These are phyloP conservation scores for Fomitopsis pinicola DNA, from an alignment of 1,284 basidiomycete species.

Conservation along the genomic window DNA sequence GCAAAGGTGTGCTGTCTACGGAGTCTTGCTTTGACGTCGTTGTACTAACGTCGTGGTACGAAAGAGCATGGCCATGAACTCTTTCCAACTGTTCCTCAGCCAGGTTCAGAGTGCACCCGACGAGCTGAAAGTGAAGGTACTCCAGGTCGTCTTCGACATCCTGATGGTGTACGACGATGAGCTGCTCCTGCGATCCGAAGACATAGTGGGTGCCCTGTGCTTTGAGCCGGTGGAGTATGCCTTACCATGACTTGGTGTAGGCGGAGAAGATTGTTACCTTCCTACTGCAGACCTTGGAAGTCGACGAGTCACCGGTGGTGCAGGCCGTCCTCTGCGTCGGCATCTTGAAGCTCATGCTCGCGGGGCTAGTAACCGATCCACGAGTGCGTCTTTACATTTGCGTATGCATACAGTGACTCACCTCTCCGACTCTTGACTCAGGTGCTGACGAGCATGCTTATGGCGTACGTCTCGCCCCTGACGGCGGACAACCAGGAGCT, in stretches of 20 bases:
- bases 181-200: constrained; percentile 52
- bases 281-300: constrained; percentile 65
- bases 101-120: constrained; percentile 78
- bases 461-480: constrained; percentile 83
- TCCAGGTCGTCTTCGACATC: constrained; percentile 86
- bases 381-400: constrained; percentile 38
- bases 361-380: constrained; percentile 73
- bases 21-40: neutral
- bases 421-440: constrained; percentile 24
- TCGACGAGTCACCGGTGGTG: constrained; percentile 64
- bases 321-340: constrained; percentile 80
- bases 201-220: constrained; percentile 36
- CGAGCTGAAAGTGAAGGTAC: constrained; percentile 73
- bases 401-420: neutral
- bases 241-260: constrained; percentile 30
- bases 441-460: constrained; percentile 75
- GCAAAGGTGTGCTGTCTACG: constrained; percentile 46
- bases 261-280: constrained; percentile 67
- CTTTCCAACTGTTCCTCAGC: constrained; percentile 84
- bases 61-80: constrained; percentile 82
- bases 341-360: constrained; percentile 83
- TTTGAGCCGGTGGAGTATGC: neutral
- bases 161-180: constrained; percentile 82
- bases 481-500: constrained; percentile 81
- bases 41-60: neutral